Base-by-base conservation (phyloP, 139 green algal genomes). In the Volvox reticuliferus region DNA sequence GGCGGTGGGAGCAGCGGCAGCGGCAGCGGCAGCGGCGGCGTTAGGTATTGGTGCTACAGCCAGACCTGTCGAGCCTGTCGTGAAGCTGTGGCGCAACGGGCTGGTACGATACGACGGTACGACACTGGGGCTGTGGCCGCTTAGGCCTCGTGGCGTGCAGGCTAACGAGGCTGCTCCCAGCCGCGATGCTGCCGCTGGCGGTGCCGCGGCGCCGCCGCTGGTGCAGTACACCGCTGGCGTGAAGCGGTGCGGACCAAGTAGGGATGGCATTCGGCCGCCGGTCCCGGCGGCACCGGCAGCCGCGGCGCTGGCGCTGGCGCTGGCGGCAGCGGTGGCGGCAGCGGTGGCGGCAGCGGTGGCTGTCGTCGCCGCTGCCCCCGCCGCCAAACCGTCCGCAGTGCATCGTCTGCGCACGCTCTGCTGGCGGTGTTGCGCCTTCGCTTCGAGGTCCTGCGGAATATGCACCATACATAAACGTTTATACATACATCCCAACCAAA, bases 341-440 rank as follows among this genome's bases (percentile, higher is more conserved):
- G 19, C 28, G 32, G 33, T 5, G 76, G 33, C 76, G 76, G 12
- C 26, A 44, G 50, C 79, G 1, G 26, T 14, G 26, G 79, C 44
- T 3, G 50, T n/a, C 2, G 79, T 44, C 1, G 37, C 26, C 1
- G 62, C 61, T 20, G 81, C 55, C 1, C 28, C 62, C n/a, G 62
- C 61, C n/a, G 81, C 18, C 5, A 88, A 12, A 9, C 82, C 82
- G 18, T 88, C 82, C 19, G 63, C 82, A 12, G 82, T 78, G 30
- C 12, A 33, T 9, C 82, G 62, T 2, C 82, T 63, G 18, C 82
- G 82, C 32, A 33, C 12, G 2, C 30, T 16, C 20, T 88, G 82
- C 82, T 78, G 63, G 62, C 82, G 82, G 82, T 88, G 82, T 35
- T 63, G 63, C 63, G 82, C 32, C 33, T 88, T 88, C 33, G 82